phyloP scores from a whole-genome alignment of 2,329 filamentous ascomycete species.

The Berkeleyomyces rouxiae region DNA sequence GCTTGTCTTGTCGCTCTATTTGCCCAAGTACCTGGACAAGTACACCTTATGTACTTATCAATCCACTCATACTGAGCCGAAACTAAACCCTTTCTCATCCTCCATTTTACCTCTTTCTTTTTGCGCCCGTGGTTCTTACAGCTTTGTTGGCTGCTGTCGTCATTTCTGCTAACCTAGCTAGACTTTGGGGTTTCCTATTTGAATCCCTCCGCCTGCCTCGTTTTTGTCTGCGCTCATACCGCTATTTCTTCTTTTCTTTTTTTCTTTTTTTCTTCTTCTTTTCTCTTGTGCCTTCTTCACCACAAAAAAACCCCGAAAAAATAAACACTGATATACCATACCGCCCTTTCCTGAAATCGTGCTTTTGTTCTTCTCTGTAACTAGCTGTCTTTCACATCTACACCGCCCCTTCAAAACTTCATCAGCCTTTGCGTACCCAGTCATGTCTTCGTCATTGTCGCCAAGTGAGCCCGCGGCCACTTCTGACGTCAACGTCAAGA shows the following conservation, averaged over 20 bases:
- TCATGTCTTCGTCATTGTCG: not conserved
- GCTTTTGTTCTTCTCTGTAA: conserved; percentile 13
- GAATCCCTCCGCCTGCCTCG: not conserved
- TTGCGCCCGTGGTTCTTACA: not conserved
- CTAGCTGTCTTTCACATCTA: not conserved
- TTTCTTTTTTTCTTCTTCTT: conserved; percentile 12
- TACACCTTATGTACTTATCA: conserved; percentile 2
- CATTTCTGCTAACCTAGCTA: conserved; percentile 2
- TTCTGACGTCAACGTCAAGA: conserved; percentile 1
- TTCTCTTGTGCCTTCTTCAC: conserved; percentile 1
- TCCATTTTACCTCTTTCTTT: conserved; percentile 8
- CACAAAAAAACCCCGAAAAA: not conserved
- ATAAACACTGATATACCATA: no score
- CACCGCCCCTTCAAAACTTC: not conserved
- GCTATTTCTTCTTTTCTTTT: conserved; percentile 13
- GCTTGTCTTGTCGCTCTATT: not conserved
- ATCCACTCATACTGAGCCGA: not conserved
- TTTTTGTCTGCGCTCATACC: conserved; percentile 12
- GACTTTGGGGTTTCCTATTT: conserved; percentile 1
- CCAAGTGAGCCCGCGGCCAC: not conserved
- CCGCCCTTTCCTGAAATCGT: not conserved
- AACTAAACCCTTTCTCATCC: not conserved
- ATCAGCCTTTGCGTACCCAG: not conserved
- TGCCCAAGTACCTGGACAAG: not conserved
- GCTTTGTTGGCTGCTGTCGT: not conserved